Evolutionary conservation across 306 rosid genomes (phyloP).

Genomic region (Alnus glutinosa): DNA sequence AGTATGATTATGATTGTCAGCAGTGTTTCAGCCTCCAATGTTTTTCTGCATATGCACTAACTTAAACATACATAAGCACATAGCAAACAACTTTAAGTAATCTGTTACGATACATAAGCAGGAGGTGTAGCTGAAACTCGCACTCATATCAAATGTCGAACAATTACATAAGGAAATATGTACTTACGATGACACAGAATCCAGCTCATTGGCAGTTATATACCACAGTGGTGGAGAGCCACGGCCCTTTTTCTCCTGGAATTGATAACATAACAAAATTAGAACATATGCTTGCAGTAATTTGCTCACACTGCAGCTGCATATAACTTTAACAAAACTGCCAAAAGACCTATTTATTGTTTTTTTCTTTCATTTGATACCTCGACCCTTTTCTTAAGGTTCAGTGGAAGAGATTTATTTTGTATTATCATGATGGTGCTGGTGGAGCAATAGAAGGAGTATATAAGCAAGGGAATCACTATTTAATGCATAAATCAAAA

Average conservation of each 20-base stretch:
- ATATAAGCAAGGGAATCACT: no score
- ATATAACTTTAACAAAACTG: not conserved
- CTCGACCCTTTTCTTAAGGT: not conserved
- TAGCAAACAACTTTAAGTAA: not conserved
- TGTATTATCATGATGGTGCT: no score
- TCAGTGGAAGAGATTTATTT: no score
- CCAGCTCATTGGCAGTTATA: slow-evolving; percentile 65
- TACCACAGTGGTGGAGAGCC: slow-evolving; percentile 74
- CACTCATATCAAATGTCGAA: slow-evolving; percentile 2
- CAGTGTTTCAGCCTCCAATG: not conserved
- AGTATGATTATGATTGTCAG: no score
- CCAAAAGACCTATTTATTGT: not conserved
- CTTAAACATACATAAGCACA: no score
- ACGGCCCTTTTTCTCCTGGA: slow-evolving; percentile 84
- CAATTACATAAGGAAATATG: not conserved
- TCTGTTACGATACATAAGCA: not conserved
- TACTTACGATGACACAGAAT: slow-evolving; percentile 86
- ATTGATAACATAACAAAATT: slow-evolving; percentile 31
- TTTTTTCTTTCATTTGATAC: not conserved
- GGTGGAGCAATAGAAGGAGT: no score
- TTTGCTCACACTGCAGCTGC: not conserved
- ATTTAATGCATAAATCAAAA: no score
- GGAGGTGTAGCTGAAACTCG: slow-evolving; percentile 14
- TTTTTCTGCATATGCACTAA: not conserved
- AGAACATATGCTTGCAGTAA: no score